These are phyloP conservation scores for Rhizopus delemar DNA, from an alignment of 371 early-diverging fungal species.

Conservation along the genomic window DNA sequence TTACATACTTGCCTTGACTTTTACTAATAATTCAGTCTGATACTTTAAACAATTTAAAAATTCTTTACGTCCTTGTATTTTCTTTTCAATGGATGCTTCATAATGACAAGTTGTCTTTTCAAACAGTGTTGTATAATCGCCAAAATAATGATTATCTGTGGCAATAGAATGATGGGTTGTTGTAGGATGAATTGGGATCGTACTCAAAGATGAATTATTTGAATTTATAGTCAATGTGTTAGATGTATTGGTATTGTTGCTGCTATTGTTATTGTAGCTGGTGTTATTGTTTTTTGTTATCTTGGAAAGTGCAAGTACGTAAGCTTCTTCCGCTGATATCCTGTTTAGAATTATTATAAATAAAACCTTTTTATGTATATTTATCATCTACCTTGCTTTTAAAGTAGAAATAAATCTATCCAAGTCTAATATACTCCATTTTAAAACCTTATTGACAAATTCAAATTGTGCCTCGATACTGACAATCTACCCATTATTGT, in stretches of 20 bases:
- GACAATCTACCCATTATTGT: slow-evolving; percentile 18
- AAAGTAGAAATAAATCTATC: slow-evolving; percentile 41
- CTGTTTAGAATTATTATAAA: slow-evolving; percentile 11
- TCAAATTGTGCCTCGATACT: slow-evolving; percentile 45
- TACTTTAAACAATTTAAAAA: slow-evolving; percentile 19
- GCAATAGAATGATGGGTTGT: background rate
- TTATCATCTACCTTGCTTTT: slow-evolving; percentile 33
- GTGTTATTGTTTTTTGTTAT: slow-evolving; percentile 20
- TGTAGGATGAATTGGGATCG: background rate
- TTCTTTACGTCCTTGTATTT: slow-evolving; percentile 26
- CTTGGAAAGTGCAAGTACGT: slow-evolving; percentile 31
- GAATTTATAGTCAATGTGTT: background rate
- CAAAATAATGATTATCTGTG: slow-evolving; percentile 25
- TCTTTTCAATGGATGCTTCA: slow-evolving; percentile 38
- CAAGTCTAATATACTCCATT: slow-evolving; percentile 48
- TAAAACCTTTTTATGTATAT: background rate
- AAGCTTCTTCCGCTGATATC: slow-evolving; percentile 45
- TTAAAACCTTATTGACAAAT: slow-evolving; percentile 40
- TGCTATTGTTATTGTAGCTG: background rate
- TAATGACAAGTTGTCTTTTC: slow-evolving; percentile 29
- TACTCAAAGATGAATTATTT: background rate
- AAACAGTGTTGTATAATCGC: slow-evolving; percentile 28
- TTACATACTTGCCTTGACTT: slow-evolving; percentile 21
- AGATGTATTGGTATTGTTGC: background rate
- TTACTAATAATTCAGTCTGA: slow-evolving; percentile 24